Percentiles rank a stretch among this genome's conserved stretches.
These are phyloP conservation scores for Arthrinium puccinioides DNA, from an alignment of 2,329 filamentous ascomycete genomes.

Conservation along the genomic window DNA sequence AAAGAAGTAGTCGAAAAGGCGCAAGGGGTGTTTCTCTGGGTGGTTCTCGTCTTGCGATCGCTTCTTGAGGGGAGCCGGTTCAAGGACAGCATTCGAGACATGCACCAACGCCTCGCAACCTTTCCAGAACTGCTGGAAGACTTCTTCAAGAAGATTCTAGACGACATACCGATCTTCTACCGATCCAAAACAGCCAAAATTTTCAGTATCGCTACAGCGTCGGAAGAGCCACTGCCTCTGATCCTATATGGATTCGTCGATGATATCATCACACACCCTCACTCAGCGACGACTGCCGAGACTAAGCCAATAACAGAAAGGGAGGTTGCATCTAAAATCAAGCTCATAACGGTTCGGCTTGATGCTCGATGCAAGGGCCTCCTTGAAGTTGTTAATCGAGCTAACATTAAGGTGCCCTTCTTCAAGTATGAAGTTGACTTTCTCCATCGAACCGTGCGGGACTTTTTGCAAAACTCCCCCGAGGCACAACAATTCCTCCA, in stretches of 20 bases:
- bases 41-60: not conserved
- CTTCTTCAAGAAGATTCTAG: not conserved
- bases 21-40: not conserved
- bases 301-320: not conserved
- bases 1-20: not conserved
- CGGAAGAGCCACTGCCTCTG: not conserved
- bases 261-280: not conserved
- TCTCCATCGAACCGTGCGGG: not conserved
- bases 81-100: not conserved
- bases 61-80: not conserved
- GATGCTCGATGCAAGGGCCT: not conserved
- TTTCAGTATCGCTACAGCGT: not conserved
- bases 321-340: not conserved
- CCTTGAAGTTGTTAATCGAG: not conserved
- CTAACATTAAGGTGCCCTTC: not conserved
- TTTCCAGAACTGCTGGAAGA: not conserved
- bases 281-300: not conserved
- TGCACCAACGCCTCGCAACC: not conserved
- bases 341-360: not conserved
- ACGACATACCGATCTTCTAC: not conserved
- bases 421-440: not conserved
- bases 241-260: not conserved
- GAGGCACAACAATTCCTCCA: not conserved
- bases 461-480: not conserved
- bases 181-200: not conserved